Evolutionary conservation across 78 protist species (phyloP), one percentile per base, ranked within the genome.

Genomic region (Isochrysis galbana): DNA sequence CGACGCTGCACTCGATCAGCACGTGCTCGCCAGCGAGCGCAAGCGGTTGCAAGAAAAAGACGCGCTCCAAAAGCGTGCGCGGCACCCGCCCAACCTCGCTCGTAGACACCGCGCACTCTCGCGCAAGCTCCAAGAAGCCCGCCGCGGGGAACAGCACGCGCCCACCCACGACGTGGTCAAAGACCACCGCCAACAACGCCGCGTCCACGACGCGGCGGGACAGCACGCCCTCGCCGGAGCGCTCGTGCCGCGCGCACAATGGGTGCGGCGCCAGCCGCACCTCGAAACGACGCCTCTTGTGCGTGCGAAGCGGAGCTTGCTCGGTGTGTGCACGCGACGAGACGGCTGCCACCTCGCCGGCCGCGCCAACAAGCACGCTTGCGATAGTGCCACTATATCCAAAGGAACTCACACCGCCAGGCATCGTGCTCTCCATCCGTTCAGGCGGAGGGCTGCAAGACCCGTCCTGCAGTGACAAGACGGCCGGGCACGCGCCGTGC

Each of bases 341-440:
- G 74, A 67, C 36, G 74, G 5, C 17, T n/a, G 74, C 74, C 36
- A 11, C 36, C 4, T n/a, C n/a, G n/a, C n/a, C n/a, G n/a, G n/a
- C 74, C 38, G 74, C 74, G 74, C 4, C 74, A n/a, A 51, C 61
- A 29, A 51, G 29, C 29, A 7, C 7, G 29, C 29, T 19, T 14
- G 80, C 74, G 25, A n/a, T 88, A 11, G 78, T 88, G 51, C 91
- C 91, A 46, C 47, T 25, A 46, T 14, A 88, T n/a, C 91, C 91
- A 10, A 88, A 54, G n/a, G 84, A 54, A 11, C 44, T 32, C 23
- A 88, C 77, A 2, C 42, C 91, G 14, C 46, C 54, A n/a, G n/a
- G n/a, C 2, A 36, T 36, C 23, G 29, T 26, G n/a, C n/a, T n/a
- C n/a, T n/a, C n/a, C n/a, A n/a, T n/a, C n/a, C n/a, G n/a, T n/a